Conservation (phyloP, 164 flowering plant species). For the Liriodendron chinense region DNA sequence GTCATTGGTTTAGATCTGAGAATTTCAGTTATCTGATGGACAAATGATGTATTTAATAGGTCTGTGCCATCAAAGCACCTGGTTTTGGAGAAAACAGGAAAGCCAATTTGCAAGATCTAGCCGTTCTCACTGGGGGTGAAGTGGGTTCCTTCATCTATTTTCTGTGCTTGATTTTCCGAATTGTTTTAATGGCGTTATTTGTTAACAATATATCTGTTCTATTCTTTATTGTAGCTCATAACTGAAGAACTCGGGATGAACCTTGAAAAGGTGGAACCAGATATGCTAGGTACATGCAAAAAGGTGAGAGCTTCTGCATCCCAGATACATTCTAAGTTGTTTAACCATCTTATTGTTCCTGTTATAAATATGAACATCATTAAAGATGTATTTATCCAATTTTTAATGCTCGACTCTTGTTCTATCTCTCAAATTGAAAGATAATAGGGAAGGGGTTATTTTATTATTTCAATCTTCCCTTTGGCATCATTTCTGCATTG, state of each 20-base stretch:
- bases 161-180: neutral
- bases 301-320: slow-evolving; percentile 28
- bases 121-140: slow-evolving; percentile 71
- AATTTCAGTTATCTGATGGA: neutral
- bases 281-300: slow-evolving; percentile 78
- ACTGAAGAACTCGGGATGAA: slow-evolving; percentile 88
- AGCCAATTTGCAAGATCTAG: slow-evolving; percentile 75
- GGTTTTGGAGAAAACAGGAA: slow-evolving; percentile 98
- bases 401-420: neutral
- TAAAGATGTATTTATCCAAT: neutral
- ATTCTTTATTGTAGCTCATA: slow-evolving; percentile 43
- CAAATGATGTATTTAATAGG: slow-evolving; percentile 30
- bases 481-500: neutral
- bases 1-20: neutral
- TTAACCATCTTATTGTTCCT: neutral
- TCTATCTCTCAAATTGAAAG: neutral
- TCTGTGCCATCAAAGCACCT: slow-evolving; percentile 93
- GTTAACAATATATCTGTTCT: neutral
- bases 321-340: neutral
- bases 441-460: too few relatives aligned
- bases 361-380: neutral
- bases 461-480: neutral
- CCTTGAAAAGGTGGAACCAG: slow-evolving; percentile 66
- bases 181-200: neutral
- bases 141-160: slow-evolving; percentile 24